A percentile compares a stretch with the other conserved stretches of the same genome.
phyloP scores from a whole-genome alignment of 805 yeast genomes.

The Candida germanica region DNA sequence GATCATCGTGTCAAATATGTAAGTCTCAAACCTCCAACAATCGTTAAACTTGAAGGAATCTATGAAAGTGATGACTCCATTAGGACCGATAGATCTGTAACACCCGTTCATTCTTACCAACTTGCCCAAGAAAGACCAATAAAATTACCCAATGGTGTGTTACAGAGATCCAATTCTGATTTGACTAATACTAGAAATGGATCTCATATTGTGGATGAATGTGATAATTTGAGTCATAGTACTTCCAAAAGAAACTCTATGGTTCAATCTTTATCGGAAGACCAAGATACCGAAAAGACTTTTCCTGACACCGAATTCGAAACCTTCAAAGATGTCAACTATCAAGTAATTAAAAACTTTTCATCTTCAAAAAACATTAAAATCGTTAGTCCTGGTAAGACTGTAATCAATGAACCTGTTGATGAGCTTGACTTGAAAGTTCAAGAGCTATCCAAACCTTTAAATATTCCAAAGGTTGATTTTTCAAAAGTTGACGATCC shows the following conservation, averaged over 20 bases:
- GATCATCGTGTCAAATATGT: background rate
- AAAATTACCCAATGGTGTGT: background rate
- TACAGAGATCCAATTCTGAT: slow-evolving; percentile 1
- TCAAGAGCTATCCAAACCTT: slow-evolving; percentile 2
- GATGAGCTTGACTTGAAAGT: background rate
- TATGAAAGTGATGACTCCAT: background rate
- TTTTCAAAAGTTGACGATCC: background rate
- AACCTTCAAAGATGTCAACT: slow-evolving; percentile 14
- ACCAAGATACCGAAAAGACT: slow-evolving; percentile 2
- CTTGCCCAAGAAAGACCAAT: background rate
- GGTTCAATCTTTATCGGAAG: slow-evolving; percentile 1
- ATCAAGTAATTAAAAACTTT: slow-evolving; percentile 9
- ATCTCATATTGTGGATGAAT: background rate
- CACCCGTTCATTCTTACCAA: background rate
- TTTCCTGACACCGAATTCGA: slow-evolving; percentile 13
- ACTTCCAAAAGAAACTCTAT: slow-evolving; percentile 6
- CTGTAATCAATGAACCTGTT: background rate
- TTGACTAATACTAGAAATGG: background rate
- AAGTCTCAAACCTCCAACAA: background rate
- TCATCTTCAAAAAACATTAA: slow-evolving; percentile 7
- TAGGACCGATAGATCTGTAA: background rate
- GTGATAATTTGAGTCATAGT: slow-evolving; percentile 6
- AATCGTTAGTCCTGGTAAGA: slow-evolving; percentile 9
- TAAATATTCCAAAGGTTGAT: slow-evolving; percentile 4
- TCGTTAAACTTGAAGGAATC: background rate